Evolutionary conservation across 495 filamentous ascomycete genomes (phyloP).

Genomic region (Podospora pseudopauciseta): DNA sequence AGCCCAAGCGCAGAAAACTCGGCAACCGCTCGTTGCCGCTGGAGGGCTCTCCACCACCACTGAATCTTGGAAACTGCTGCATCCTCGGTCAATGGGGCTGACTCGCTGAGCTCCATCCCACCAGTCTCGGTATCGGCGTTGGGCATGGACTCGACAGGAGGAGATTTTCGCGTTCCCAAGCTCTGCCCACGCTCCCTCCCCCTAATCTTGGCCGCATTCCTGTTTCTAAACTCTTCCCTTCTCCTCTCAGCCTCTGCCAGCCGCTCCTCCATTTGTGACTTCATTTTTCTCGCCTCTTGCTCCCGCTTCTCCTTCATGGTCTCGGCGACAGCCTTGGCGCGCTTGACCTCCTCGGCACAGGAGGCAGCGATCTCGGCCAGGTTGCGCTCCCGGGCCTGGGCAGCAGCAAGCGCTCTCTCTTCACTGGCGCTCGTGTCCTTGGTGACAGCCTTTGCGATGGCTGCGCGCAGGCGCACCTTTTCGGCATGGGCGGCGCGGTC

Average conservation of each 20-base stretch:
- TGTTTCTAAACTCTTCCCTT: slow-evolving; percentile 55
- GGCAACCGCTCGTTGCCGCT: slow-evolving; percentile 56
- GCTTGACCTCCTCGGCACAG: slow-evolving; percentile 91
- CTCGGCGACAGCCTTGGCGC: slow-evolving; percentile 90
- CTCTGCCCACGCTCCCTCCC: slow-evolving; percentile 64
- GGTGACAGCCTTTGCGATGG: slow-evolving; percentile 74
- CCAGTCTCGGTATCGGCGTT: slow-evolving; percentile 21
- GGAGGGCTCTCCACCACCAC: slow-evolving; percentile 65
- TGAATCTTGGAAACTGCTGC: slow-evolving; percentile 72
- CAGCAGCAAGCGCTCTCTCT: slow-evolving; percentile 83
- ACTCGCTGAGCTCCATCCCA: slow-evolving; percentile 48
- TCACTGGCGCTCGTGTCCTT: slow-evolving; percentile 61
- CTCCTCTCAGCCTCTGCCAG: slow-evolving; percentile 83
- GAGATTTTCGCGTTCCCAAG: slow-evolving; percentile 48
- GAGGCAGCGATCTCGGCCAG: slow-evolving; percentile 88
- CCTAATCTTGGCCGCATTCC: slow-evolving; percentile 48
- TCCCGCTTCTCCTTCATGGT: slow-evolving; percentile 88
- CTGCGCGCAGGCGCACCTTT: slow-evolving; percentile 88
- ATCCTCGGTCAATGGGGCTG: slow-evolving; percentile 55
- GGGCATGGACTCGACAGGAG: slow-evolving; percentile 46
- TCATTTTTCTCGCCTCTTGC: slow-evolving; percentile 71
- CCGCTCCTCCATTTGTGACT: slow-evolving; percentile 79
- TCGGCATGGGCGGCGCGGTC: slow-evolving; percentile 94
- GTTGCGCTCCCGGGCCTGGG: slow-evolving; percentile 84
- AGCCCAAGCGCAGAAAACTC: slow-evolving; percentile 68